These are phyloP conservation scores for Penicillium paradoxum DNA, from an alignment of 495 filamentous ascomycete genomes.

Conservation along the genomic window DNA sequence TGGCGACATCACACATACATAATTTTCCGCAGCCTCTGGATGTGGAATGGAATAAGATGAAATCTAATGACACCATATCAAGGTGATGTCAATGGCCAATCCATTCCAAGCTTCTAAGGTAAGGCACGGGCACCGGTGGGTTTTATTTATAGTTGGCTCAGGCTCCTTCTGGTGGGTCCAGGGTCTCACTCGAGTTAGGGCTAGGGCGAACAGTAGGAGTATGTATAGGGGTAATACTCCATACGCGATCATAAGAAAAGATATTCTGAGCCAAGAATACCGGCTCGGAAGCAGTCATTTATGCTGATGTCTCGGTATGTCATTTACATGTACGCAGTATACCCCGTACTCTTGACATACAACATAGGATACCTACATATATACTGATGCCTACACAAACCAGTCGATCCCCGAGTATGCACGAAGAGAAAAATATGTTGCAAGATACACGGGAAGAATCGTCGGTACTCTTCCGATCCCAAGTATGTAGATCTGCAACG, in stretches of 20 bases:
- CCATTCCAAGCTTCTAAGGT: not conserved
- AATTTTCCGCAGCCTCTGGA: not conserved
- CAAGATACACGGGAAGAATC: no score
- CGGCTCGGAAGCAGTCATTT: no score
- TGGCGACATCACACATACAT: constrained; percentile 14
- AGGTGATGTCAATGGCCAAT: not conserved
- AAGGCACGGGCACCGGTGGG: not conserved
- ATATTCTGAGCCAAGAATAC: no score
- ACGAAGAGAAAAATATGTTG: no score
- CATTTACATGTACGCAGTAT: no score
- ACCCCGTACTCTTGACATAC: no score
- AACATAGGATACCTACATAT: not conserved
- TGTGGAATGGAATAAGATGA: not conserved
- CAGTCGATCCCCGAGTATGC: not conserved
- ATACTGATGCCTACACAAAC: not conserved
- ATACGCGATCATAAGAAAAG: no score
- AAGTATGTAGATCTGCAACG: constrained; percentile 4
- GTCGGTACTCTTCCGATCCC: not conserved
- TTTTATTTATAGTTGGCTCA: not conserved
- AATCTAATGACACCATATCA: not conserved
- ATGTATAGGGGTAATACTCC: not conserved
- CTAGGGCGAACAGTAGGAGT: not conserved
- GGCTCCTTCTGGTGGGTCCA: constrained; percentile 5
- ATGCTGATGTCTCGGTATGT: no score
- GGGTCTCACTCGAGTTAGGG: constrained; percentile 8